These are phyloP conservation scores for Teunomyces barrocoloradensis DNA, from an alignment of 805 yeast species.

Conservation along the genomic window DNA sequence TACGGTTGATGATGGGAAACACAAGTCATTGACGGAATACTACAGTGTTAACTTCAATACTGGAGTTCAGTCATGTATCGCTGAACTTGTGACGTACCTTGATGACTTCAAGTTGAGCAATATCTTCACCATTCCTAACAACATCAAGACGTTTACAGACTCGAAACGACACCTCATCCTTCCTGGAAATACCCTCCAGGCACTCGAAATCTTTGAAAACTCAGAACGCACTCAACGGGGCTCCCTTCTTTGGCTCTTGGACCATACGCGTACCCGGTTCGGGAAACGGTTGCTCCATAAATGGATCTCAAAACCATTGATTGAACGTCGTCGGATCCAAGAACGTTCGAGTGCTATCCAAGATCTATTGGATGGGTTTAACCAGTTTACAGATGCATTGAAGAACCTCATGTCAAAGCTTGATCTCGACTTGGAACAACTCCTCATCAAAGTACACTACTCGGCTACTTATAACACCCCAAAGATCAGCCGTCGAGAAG, in stretches of 20 bases:
- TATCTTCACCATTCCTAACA: constrained; percentile 51
- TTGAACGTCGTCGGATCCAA: constrained; percentile 50
- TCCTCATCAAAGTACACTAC: constrained; percentile 38
- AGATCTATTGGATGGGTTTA: constrained; percentile 25
- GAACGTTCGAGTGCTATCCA: constrained; percentile 59
- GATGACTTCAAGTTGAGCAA: constrained; percentile 59
- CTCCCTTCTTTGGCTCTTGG: constrained; percentile 73
- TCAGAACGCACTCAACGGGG: constrained; percentile 51
- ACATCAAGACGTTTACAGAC: constrained; percentile 51
- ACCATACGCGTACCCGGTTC: constrained; percentile 75
- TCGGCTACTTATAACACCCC: constrained; percentile 25
- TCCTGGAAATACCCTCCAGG: constrained; percentile 63
- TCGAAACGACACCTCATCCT: constrained; percentile 51
- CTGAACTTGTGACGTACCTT: constrained; percentile 53
- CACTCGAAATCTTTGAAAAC: constrained; percentile 74
- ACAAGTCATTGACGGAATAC: constrained; percentile 19
- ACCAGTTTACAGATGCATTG: constrained; percentile 34
- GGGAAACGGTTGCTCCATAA: constrained; percentile 65
- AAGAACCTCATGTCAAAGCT: constrained; percentile 22
- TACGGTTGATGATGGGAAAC: constrained; percentile 17
- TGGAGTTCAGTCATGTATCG: constrained; percentile 35
- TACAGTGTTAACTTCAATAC: constrained; percentile 19
- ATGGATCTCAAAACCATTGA: constrained; percentile 78
- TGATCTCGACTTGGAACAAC: constrained; percentile 34
- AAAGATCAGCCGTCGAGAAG: constrained; percentile 31